Conservation (phyloP, 805 yeast genomes). For the Candida sithepensis region DNA sequence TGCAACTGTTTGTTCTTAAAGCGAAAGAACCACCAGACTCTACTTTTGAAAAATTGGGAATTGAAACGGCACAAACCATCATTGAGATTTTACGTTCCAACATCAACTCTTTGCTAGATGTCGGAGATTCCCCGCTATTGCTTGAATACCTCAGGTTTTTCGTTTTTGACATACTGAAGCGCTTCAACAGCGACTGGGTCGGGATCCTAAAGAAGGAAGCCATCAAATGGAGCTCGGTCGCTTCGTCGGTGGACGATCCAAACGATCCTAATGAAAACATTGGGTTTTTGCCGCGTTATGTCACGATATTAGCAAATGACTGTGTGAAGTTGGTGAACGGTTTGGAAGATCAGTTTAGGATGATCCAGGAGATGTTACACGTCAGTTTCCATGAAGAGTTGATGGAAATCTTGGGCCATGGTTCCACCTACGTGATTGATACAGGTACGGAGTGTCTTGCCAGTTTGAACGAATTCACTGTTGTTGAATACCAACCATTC, state of each 20-base stretch:
- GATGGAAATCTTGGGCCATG: conserved; percentile 12
- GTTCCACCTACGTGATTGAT: conserved; percentile 20
- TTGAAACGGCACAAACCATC: conserved; percentile 26
- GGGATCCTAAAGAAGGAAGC: conserved; percentile 15
- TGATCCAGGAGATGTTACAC: conserved; percentile 19
- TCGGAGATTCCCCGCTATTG: conserved; percentile 29
- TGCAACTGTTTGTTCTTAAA: conserved; percentile 59
- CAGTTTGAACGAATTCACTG: conserved; percentile 23
- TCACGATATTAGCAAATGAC: conserved; percentile 30
- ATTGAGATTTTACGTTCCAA: conserved; percentile 26
- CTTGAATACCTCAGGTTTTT: conserved; percentile 24
- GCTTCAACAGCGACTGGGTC: conserved; percentile 22
- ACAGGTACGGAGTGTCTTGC: conserved; percentile 27
- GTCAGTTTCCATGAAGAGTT: conserved; percentile 22
- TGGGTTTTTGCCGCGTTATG: conserved; percentile 30
- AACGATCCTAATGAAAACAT: conserved; percentile 14
- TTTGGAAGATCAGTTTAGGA: conserved; percentile 21
- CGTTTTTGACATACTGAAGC: conserved; percentile 18
- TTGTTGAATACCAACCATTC: conserved; percentile 22
- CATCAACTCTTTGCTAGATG: conserved; percentile 36
- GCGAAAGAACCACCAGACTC: conserved; percentile 58
- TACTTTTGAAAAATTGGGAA: conserved; percentile 23
- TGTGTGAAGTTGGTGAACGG: conserved; percentile 30
- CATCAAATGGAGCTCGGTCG: conserved; percentile 14
- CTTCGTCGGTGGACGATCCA: background rate